phyloP scores from a whole-genome alignment of 192 early-diverging fungal species.

The Coemansia sp. region DNA sequence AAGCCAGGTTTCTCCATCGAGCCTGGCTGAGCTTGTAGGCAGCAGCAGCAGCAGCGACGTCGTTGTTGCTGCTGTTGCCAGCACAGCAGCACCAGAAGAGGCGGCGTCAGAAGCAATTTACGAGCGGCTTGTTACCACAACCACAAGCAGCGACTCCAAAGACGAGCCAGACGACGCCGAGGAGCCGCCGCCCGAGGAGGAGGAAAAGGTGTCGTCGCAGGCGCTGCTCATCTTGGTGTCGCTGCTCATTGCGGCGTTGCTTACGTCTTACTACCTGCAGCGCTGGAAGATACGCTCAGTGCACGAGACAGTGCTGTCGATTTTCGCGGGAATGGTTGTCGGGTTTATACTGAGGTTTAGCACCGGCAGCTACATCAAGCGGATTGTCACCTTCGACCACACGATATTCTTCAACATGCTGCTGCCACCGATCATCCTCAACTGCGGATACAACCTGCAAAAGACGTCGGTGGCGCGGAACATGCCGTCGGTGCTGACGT shows the following conservation, averaged over 20 bases:
- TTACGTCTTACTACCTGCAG: constrained; percentile 88
- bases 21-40: background rate
- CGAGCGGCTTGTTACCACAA: constrained; percentile 5
- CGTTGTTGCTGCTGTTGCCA: background rate
- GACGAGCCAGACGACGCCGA: constrained; percentile 11
- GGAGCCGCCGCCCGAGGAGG: constrained; percentile 55
- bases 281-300: constrained; percentile 81
- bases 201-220: constrained; percentile 75
- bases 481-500: constrained; percentile 84
- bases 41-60: no score
- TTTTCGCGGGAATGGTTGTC: constrained; percentile 73
- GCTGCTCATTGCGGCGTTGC: constrained; percentile 80
- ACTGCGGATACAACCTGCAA: constrained; percentile 95
- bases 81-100: background rate
- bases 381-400: constrained; percentile 88
- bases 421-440: constrained; percentile 95
- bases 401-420: constrained; percentile 95
- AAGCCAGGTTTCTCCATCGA: background rate
- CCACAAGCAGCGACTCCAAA: background rate
- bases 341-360: constrained; percentile 50
- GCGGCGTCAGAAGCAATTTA: background rate
- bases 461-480: constrained; percentile 84
- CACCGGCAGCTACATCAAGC: constrained; percentile 58
- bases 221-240: constrained; percentile 84
- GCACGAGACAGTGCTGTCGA: constrained; percentile 95